Evolutionary conservation across 2,329 filamentous ascomycete genomes (phyloP), one percentile per base, ranked within the genome.

Genomic region (Neoarthrinium moseri): DNA sequence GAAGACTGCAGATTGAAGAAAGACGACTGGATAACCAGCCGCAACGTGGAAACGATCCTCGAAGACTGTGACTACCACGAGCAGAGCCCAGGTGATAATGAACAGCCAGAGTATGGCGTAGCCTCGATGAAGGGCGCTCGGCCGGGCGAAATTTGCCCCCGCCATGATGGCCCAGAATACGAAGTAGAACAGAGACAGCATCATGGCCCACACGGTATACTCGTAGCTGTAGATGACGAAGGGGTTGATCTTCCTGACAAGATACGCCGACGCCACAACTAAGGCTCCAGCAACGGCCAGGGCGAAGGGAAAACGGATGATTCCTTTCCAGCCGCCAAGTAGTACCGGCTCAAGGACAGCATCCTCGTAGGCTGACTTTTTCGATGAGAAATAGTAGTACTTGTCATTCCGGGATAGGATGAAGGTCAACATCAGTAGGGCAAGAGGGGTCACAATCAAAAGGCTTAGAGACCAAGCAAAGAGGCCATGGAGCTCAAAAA

Each of bases 41-140:
- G 83, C 88, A 39, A 97, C 75, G 13, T 86, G 78, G 55, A 84
- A 77, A 17, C 88, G 83, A 60, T 95, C 84, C 54, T 91, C 88
- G n/a, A 84, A 81, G 3, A 95, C 61, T 6, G 91, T 91, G 18
- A 84, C 80, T 18, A 77, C 75, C 3, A 95, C 83, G 24, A 96
- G 79, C 15, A 89, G 57, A 2, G 79, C 68, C 84, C 91, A 97
- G 30, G 82, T 80, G 1, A 90, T 65, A 24, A 81, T 62, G 62
- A 91, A 96, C 36, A 96, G 75, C 91, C 94, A 97, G 8, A 95
- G 78, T 35, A 91, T 75, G 41, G 81, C 78, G 64, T 94, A 96
- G 5, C 85, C 80, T 17, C 92, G 81, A 48, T 95, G 89, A 6
- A 97, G 80, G 4, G 92, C 92, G 15, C 88, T 94, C 2, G 94